Percentiles rank a stretch among this genome's conserved stretches.
These are phyloP conservation scores for Vanderwaltozyma verrucispora DNA, from an alignment of 805 yeast genomes.

Conservation along the genomic window DNA sequence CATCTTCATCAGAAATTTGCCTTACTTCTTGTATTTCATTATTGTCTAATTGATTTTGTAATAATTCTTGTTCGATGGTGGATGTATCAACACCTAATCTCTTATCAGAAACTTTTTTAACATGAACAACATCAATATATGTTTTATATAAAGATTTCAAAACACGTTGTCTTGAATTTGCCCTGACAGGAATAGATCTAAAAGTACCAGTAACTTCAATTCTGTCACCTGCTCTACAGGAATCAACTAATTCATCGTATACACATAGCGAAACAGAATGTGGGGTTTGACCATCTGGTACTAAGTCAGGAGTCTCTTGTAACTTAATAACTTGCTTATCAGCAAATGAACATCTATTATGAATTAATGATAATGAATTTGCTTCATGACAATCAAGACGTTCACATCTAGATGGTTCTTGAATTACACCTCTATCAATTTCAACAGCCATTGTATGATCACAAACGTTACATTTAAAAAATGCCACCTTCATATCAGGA, in stretches of 20 bases:
- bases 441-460: conserved; percentile 87
- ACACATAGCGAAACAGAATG: conserved; percentile 90
- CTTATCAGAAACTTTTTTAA: conserved; percentile 73
- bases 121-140: conserved; percentile 87
- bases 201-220: conserved; percentile 93
- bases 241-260: conserved; percentile 91
- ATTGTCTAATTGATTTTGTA: conserved; percentile 41
- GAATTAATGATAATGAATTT: conserved; percentile 83
- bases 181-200: conserved; percentile 84
- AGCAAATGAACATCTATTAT: conserved; percentile 85
- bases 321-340: conserved; percentile 90
- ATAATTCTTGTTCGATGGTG: conserved; percentile 37
- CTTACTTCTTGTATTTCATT: conserved; percentile 68
- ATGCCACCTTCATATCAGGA: conserved; percentile 97
- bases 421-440: conserved; percentile 87
- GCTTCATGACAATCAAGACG: conserved; percentile 70
- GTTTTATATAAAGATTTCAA: conserved; percentile 82
- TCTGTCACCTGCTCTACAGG: conserved; percentile 93
- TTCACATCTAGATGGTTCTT: conserved; percentile 92
- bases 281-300: conserved; percentile 98
- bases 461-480: conserved; percentile 90
- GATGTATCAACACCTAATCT: conserved; percentile 74
- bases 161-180: conserved; percentile 75
- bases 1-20: conserved; percentile 57
- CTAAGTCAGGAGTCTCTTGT: conserved; percentile 93